Evolutionary conservation across 2,329 filamentous ascomycete genomes (phyloP).

Genomic region (Phialocephala sp.): DNA sequence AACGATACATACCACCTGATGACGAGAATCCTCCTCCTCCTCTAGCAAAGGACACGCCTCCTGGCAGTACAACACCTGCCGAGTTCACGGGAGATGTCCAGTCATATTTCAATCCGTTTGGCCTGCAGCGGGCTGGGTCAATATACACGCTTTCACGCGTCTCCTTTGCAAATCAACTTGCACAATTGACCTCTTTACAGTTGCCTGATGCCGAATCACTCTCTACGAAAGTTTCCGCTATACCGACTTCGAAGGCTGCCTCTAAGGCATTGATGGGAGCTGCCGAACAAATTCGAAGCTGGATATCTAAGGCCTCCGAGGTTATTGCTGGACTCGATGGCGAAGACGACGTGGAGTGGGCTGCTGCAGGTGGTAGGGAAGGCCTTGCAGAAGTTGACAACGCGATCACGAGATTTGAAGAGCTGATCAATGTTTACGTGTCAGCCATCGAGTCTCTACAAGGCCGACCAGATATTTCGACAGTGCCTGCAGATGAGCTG

Average conservation of each 20-base stretch:
- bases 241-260: conserved; percentile 84
- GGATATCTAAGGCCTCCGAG: conserved; percentile 91
- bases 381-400: conserved; percentile 75
- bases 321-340: conserved; percentile 89
- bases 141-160: conserved; percentile 92
- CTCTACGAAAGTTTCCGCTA: conserved; percentile 81
- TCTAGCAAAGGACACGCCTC: conserved; percentile 58
- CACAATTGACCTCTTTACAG: conserved; percentile 87
- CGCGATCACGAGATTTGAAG: conserved; percentile 84
- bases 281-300: conserved; percentile 89
- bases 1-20: conserved; percentile 50
- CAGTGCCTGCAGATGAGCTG: conserved; percentile 74
- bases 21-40: conserved; percentile 50
- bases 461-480: conserved; percentile 73
- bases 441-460: conserved; percentile 93
- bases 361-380: conserved; percentile 82
- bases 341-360: conserved; percentile 98
- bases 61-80: conserved; percentile 45
- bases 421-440: conserved; percentile 90
- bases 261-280: conserved; percentile 83
- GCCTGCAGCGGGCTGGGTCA: conserved; percentile 75
- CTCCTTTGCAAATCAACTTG: conserved; percentile 91
- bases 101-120: conserved; percentile 70
- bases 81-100: conserved; percentile 39
- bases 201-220: conserved; percentile 85